Evolutionary conservation across 306 rosid species (phyloP).

Genomic region (Cucurbita maxima): DNA sequence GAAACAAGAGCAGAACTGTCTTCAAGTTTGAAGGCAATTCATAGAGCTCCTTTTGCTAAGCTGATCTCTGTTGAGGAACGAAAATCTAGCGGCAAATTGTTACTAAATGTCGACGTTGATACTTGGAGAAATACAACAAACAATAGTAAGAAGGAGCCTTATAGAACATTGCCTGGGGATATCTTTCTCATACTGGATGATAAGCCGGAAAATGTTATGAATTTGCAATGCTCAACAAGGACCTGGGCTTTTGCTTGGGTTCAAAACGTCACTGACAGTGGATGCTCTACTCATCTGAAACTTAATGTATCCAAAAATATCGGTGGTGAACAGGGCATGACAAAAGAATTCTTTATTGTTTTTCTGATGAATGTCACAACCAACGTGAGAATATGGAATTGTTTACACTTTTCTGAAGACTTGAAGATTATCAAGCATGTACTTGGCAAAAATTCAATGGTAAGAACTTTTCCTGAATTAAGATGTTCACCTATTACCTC

Average conservation of each 20-base stretch:
- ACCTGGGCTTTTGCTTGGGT: constrained; percentile 29
- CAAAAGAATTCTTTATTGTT: constrained; percentile 17
- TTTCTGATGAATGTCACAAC: constrained; percentile 36
- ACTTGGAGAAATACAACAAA: constrained; percentile 24
- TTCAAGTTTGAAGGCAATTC: constrained; percentile 27
- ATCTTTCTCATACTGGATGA: constrained; percentile 37
- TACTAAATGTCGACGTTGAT: constrained; percentile 17
- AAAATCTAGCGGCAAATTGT: background rate
- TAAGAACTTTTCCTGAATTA: constrained; percentile 11
- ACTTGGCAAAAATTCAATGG: constrained; percentile 18
- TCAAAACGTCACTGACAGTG: constrained; percentile 10
- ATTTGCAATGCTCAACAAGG: constrained; percentile 27
- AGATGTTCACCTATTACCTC: background rate
- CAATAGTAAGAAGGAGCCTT: constrained; percentile 24
- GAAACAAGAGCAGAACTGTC: constrained; percentile 38
- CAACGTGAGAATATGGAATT: constrained; percentile 40
- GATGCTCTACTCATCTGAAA: constrained; percentile 16
- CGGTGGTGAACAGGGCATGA: constrained; percentile 7
- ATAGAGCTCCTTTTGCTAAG: constrained; percentile 30
- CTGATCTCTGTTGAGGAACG: constrained; percentile 14
- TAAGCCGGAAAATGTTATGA: constrained; percentile 24
- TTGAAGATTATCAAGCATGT: constrained; percentile 14
- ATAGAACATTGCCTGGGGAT: constrained; percentile 44
- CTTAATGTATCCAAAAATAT: constrained; percentile 23
- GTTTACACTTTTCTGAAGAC: constrained; percentile 28